These are phyloP conservation scores for Vigna unguiculata DNA, from an alignment of 306 rosid genomes.

Conservation along the genomic window DNA sequence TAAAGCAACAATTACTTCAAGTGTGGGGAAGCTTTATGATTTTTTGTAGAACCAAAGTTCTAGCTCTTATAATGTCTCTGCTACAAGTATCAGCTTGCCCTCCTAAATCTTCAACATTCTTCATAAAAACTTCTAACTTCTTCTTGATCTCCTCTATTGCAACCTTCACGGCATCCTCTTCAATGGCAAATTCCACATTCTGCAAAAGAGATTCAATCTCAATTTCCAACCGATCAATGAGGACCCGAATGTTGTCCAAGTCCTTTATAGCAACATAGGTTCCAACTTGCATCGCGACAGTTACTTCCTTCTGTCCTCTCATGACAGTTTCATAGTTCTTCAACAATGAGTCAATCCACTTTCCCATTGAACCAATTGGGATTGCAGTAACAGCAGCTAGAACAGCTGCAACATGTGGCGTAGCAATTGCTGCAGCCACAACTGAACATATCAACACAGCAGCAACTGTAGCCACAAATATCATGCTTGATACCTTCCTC, in stretches of 20 bases:
- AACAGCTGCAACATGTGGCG: conserved; percentile 84
- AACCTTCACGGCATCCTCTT: conserved; percentile 67
- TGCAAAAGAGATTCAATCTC: conserved; percentile 63
- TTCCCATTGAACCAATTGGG: conserved; percentile 86
- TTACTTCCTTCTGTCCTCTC: conserved; percentile 73
- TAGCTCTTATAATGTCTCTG: conserved; percentile 78
- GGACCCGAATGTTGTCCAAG: conserved; percentile 75
- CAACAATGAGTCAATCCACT: conserved; percentile 82
- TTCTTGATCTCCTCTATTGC: conserved; percentile 83
- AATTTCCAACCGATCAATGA: conserved; percentile 66
- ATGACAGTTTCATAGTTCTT: conserved; percentile 74
- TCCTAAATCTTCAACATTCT: conserved; percentile 83
- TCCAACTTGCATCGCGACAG: conserved; percentile 76
- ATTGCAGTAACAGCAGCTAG: conserved; percentile 79
- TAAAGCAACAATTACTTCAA: conserved; percentile 43
- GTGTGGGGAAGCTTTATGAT: conserved; percentile 73
- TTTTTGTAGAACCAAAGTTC: conserved; percentile 89
- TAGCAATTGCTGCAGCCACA: conserved; percentile 88
- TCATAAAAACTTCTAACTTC: conserved; percentile 72
- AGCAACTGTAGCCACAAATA: conserved; percentile 79
- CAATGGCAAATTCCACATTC: conserved; percentile 69
- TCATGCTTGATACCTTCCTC: conserved; percentile 77
- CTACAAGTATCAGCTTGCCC: conserved; percentile 77
- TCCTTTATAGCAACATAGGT: conserved; percentile 85
- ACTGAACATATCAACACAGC: conserved; percentile 84